A percentile compares a stretch with the other conserved stretches of the same genome.
Evolutionary conservation across 169 alveolate genomes (phyloP).

Genomic region (Besnoitia besnoiti): DNA sequence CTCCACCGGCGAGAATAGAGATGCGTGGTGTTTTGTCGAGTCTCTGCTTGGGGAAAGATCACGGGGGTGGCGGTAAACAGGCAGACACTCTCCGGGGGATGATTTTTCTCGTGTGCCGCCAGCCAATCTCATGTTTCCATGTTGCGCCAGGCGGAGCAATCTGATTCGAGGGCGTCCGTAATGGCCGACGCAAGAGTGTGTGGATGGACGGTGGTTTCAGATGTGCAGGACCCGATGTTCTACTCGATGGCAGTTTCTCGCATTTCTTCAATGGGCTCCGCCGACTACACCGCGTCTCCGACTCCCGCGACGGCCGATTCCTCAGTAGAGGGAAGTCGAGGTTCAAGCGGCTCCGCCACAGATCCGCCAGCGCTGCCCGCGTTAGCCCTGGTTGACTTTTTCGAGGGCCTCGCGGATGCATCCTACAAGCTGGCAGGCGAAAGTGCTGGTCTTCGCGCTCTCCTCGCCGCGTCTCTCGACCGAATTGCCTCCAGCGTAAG

Average conservation of each 20-base stretch:
- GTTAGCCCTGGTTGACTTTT: not conserved
- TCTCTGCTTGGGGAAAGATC: no score
- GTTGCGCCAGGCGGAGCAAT: no score
- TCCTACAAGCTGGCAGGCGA: not conserved
- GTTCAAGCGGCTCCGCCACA: not conserved
- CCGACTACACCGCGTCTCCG: not conserved
- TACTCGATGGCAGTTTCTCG: not conserved
- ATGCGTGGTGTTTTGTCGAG: no score
- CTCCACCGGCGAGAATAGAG: no score
- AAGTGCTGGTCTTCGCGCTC: not conserved
- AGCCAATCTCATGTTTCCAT: no score
- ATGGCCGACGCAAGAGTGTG: no score
- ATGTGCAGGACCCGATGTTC: conserved; percentile 18
- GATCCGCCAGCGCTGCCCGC: not conserved
- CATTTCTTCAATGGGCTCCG: not conserved
- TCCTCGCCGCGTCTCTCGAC: not conserved
- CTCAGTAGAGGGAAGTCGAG: not conserved
- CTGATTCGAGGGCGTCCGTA: no score
- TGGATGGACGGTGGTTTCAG: no score
- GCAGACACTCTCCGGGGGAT: no score
- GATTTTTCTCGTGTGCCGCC: no score
- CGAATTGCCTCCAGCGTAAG: not conserved
- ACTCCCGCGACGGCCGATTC: not conserved
- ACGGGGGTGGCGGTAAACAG: no score
- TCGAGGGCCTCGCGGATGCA: conserved; percentile 27